Evolutionary conservation across 2,329 filamentous ascomycete genomes (phyloP).

Genomic region (Trichoderma citrinoviride): DNA sequence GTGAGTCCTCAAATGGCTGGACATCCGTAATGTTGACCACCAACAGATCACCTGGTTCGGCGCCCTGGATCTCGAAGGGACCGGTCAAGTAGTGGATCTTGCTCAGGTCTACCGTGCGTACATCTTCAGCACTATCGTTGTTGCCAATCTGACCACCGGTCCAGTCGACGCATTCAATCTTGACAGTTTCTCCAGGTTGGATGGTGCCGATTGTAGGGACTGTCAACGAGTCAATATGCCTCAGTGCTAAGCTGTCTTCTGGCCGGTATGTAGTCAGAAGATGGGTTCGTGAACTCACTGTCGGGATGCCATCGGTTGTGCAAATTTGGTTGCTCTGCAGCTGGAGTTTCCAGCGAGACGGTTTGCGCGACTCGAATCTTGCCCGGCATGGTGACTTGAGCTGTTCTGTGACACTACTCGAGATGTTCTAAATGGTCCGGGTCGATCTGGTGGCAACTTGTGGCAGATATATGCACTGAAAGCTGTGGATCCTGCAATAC

Average conservation of each 20-base stretch:
- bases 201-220: conserved; percentile 73
- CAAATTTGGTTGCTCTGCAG: conserved; percentile 64
- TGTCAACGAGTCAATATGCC: conserved; percentile 34
- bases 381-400: conserved; percentile 32
- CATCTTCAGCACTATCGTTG: conserved; percentile 84
- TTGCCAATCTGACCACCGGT: conserved; percentile 82
- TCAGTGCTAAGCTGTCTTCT: not conserved
- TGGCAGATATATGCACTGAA: not conserved
- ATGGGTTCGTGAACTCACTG: conserved; percentile 48
- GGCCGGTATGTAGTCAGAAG: too few species aligned
- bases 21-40: conserved; percentile 91
- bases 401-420: not conserved
- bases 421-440: not conserved
- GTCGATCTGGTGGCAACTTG: not conserved
- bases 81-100: conserved; percentile 84
- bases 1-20: conserved; percentile 79
- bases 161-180: conserved; percentile 91
- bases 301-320: conserved; percentile 95
- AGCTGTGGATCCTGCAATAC: not conserved
- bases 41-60: conserved; percentile 80
- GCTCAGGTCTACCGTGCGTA: conserved; percentile 80
- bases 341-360: conserved; percentile 60
- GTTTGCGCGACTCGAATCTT: conserved; percentile 61
- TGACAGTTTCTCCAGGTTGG: conserved; percentile 81
- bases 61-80: conserved; percentile 81